Percentiles rank a stretch among this genome's conserved stretches.
These are phyloP conservation scores for Hirschioporus abietinus DNA, from an alignment of 768 basidiomycete genomes.

Conservation along the genomic window DNA sequence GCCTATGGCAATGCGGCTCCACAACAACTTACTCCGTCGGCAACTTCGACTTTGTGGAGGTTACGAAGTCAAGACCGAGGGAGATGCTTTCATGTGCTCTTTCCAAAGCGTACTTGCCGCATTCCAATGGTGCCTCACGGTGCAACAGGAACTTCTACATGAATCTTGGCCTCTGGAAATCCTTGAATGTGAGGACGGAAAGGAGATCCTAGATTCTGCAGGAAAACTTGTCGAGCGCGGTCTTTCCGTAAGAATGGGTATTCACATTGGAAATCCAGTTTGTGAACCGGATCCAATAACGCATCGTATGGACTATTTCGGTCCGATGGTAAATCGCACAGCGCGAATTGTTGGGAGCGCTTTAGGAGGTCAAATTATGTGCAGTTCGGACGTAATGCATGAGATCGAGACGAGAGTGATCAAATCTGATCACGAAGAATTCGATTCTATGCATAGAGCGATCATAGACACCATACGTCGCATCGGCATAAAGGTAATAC, in stretches of 20 bases:
- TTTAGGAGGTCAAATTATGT: constrained; percentile 90
- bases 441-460: constrained; percentile 47
- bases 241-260: constrained; percentile 93
- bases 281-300: constrained; percentile 92
- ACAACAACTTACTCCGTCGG: constrained; percentile 82
- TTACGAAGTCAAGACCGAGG: constrained; percentile 99
- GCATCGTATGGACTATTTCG: constrained; percentile 96
- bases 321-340: constrained; percentile 92
- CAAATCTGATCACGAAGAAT: constrained; percentile 56
- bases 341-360: constrained; percentile 80
- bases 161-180: constrained; percentile 92
- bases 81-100: constrained; percentile 98
- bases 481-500: constrained; percentile 62
- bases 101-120: constrained; percentile 87
- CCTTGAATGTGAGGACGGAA: constrained; percentile 87
- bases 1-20: constrained; percentile 87
- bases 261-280: constrained; percentile 86
- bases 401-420: constrained; percentile 66
- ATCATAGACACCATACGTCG: constrained; percentile 72
- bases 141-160: constrained; percentile 76
- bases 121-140: constrained; percentile 83
- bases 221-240: constrained; percentile 77
- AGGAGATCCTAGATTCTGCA: constrained; percentile 61
- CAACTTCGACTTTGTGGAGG: constrained; percentile 87
- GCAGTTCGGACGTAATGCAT: constrained; percentile 79